phyloP scores from a whole-genome alignment of 805 yeast genomes.

The Candida broadrunensis region DNA sequence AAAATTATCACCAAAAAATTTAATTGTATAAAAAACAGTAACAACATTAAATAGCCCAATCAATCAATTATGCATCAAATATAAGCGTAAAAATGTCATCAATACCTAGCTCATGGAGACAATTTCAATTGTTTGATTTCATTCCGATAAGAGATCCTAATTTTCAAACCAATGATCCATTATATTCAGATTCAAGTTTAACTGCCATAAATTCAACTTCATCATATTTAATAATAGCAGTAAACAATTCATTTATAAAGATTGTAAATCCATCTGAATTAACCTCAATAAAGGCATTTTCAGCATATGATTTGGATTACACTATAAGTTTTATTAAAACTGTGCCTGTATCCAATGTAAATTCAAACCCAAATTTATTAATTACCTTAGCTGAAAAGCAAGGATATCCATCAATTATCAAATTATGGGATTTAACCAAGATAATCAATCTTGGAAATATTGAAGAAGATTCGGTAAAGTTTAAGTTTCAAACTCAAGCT shows the following conservation, averaged over 20 bases:
- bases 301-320: conserved; percentile 65
- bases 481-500: conserved; percentile 58
- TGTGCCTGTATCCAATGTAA: conserved; percentile 23
- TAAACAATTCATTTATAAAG: conserved; percentile 50
- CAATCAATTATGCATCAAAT: too few relatives aligned
- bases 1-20: too few relatives aligned
- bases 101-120: conserved; percentile 53
- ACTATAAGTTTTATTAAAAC: conserved; percentile 56
- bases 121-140: conserved; percentile 81
- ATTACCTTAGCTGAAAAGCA: conserved; percentile 73
- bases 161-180: conserved; percentile 54
- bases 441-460: conserved; percentile 23
- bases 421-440: conserved; percentile 70
- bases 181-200: conserved; percentile 77
- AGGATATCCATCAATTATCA: conserved; percentile 65
- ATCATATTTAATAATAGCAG: conserved; percentile 58
- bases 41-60: too few relatives aligned
- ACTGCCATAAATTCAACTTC: conserved; percentile 61
- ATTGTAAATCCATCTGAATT: conserved; percentile 50
- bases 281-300: conserved; percentile 46
- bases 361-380: conserved; percentile 49
- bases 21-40: too few relatives aligned
- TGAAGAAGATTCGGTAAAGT: conserved; percentile 18
- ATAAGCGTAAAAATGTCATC: conserved; percentile 4
- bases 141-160: conserved; percentile 84